Conservation (phyloP, 164 flowering plant genomes). For the Vitis cinerea region DNA sequence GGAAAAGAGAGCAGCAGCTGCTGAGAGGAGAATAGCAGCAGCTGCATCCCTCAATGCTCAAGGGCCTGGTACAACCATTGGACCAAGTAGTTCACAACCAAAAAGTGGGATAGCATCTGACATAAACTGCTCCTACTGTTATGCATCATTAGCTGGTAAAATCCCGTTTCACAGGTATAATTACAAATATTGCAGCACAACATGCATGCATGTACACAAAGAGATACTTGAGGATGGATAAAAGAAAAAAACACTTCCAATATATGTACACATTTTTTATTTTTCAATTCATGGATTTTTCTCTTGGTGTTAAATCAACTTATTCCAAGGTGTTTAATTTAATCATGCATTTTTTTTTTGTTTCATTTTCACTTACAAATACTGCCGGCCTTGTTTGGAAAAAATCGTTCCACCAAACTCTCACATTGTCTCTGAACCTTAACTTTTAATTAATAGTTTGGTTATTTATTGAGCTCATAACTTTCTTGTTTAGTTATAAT, state of each 20-base stretch:
- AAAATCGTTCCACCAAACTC: too few relatives aligned
- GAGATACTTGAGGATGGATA: slow-evolving; percentile 70
- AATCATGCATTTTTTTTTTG: neutral
- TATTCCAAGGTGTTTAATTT: neutral
- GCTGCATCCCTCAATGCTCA: slow-evolving; percentile 36
- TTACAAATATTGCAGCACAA: slow-evolving; percentile 91
- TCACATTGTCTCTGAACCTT: too few relatives aligned
- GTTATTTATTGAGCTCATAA: too few relatives aligned
- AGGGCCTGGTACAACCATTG: slow-evolving; percentile 16
- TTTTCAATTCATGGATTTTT: neutral
- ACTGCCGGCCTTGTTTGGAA: neutral
- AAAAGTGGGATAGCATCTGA: slow-evolving; percentile 28
- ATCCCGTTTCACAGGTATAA: slow-evolving; percentile 86
- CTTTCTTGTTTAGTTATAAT: too few relatives aligned
- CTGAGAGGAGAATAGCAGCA: slow-evolving; percentile 83
- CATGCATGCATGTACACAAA: slow-evolving; percentile 89
- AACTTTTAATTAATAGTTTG: too few relatives aligned
- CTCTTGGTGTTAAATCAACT: too few relatives aligned
- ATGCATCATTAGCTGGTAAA: slow-evolving; percentile 69
- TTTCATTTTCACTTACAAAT: neutral
- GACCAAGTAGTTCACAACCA: slow-evolving; percentile 23
- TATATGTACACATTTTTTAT: too few relatives aligned
- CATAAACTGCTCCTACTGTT: slow-evolving; percentile 67
- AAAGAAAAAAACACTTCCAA: neutral
- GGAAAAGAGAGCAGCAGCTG: slow-evolving; percentile 96